Evolutionary conservation across 768 basidiomycete species (phyloP).

Genomic region (Boletus reticuloceps): DNA sequence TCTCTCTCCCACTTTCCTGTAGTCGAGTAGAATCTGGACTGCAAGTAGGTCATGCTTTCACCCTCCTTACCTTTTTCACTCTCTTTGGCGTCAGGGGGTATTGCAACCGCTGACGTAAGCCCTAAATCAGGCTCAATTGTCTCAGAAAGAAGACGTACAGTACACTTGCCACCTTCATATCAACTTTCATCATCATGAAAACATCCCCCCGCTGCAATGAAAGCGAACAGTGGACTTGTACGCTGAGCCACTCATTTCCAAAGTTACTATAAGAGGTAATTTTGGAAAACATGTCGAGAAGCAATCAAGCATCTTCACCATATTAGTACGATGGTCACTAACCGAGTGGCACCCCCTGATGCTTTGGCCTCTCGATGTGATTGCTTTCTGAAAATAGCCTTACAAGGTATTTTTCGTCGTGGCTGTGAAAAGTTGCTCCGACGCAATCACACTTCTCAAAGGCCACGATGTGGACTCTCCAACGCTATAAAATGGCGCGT

Average conservation of each 20-base stretch:
- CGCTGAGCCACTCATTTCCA: conserved; percentile 1
- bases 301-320: conserved; percentile 19
- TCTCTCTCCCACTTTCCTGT: too few relatives aligned
- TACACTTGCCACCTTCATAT: not conserved
- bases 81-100: too few relatives aligned
- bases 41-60: too few relatives aligned
- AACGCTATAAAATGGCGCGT: conserved; percentile 16
- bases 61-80: too few relatives aligned
- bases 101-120: conserved; percentile 1
- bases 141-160: not conserved
- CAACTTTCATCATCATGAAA: not conserved
- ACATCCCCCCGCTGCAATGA: not conserved
- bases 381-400: conserved; percentile 17
- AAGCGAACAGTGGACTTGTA: not conserved
- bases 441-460: conserved; percentile 24
- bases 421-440: conserved; percentile 19
- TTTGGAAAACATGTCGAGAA: conserved; percentile 11
- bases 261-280: conserved; percentile 1
- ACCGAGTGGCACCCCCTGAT: conserved; percentile 20
- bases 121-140: conserved; percentile 1
- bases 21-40: too few relatives aligned
- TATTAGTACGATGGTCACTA: conserved; percentile 8
- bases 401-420: conserved; percentile 19
- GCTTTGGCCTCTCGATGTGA: conserved; percentile 17
- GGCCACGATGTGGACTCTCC: conserved; percentile 11